Conservation (phyloP, 495 filamentous ascomycete genomes). For the Penicillium turbatum region DNA sequence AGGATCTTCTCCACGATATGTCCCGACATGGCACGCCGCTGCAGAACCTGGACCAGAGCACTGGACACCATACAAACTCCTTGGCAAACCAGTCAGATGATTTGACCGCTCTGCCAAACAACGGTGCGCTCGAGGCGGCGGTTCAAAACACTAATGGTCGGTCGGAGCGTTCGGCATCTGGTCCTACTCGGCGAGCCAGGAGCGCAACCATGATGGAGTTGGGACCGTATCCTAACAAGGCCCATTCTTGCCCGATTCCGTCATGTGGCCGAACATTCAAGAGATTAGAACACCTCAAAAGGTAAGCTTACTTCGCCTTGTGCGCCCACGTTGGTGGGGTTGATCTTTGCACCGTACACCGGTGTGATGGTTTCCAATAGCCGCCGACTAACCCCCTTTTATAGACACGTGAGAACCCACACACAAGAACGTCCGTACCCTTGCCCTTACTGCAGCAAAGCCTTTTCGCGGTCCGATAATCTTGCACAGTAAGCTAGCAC, state of each 20-base stretch:
- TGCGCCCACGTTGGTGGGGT: constrained; percentile 11
- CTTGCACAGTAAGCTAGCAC: constrained; percentile 78
- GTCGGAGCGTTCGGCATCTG: constrained; percentile 59
- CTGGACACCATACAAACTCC: constrained; percentile 61
- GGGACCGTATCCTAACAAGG: constrained; percentile 94
- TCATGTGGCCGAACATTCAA: constrained; percentile 97
- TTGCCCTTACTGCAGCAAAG: constrained; percentile 96
- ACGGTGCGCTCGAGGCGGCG: constrained; percentile 54
- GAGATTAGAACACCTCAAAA: constrained; percentile 97
- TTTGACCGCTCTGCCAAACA: constrained; percentile 58
- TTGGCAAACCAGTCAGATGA: constrained; percentile 64
- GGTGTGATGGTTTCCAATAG: constrained; percentile 46
- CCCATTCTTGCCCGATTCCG: constrained; percentile 97
- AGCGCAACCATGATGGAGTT: constrained; percentile 96
- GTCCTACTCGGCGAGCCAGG: constrained; percentile 81
- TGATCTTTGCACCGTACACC: constrained; percentile 18
- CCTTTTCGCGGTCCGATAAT: constrained; percentile 97
- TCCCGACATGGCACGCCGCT: constrained; percentile 87
- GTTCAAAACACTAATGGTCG: constrained; percentile 57
- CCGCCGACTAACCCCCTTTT: constrained; percentile 53
- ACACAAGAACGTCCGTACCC: constrained; percentile 98
- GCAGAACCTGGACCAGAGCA: constrained; percentile 72
- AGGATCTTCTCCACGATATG: constrained; percentile 72
- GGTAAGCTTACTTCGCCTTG: constrained; percentile 59
- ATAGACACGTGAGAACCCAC: constrained; percentile 96